Conservation (phyloP, 2,329 filamentous ascomycete species). For the Metarhizium brunneum region DNA sequence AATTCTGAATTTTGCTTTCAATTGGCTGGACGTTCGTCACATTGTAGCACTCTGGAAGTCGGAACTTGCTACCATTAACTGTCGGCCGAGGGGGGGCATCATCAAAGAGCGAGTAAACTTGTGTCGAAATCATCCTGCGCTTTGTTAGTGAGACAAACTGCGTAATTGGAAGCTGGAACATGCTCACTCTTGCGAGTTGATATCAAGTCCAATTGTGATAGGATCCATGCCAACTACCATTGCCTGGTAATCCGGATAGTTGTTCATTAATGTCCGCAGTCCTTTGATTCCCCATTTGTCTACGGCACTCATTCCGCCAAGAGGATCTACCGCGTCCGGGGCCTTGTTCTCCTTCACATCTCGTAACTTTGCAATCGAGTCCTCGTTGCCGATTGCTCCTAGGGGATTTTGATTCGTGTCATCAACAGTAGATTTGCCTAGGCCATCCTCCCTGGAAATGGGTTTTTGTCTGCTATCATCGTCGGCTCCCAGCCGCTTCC, state of each 20-base stretch:
- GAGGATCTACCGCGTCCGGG: constrained; percentile 43
- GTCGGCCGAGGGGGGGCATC: constrained; percentile 48
- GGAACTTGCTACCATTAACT: constrained; percentile 40
- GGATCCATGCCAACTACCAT: constrained; percentile 53
- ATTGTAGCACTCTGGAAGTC: constrained; percentile 56
- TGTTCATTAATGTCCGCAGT: constrained; percentile 53
- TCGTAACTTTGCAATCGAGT: constrained; percentile 27
- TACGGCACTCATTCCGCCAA: constrained; percentile 50
- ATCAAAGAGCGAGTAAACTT: constrained; percentile 53
- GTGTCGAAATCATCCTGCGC: constrained; percentile 43
- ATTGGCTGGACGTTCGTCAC: constrained; percentile 58
- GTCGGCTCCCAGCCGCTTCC: constrained; percentile 17
- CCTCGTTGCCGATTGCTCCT: constrained; percentile 39
- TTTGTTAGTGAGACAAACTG: constrained; percentile 10
- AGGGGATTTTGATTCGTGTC: constrained; percentile 30
- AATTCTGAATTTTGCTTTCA: constrained; percentile 55
- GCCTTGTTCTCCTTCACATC: constrained; percentile 32
- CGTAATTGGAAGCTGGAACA: background rate
- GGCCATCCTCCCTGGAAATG: constrained; percentile 31
- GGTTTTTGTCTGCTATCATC: constrained; percentile 35
- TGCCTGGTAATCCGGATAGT: constrained; percentile 52
- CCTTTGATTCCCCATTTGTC: constrained; percentile 60
- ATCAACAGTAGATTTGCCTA: constrained; percentile 22
- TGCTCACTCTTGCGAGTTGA: constrained; percentile 48
- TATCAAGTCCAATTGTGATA: constrained; percentile 45